Conservation (phyloP, 2,329 filamentous ascomycete species). For the Boeremia lycopersici region DNA sequence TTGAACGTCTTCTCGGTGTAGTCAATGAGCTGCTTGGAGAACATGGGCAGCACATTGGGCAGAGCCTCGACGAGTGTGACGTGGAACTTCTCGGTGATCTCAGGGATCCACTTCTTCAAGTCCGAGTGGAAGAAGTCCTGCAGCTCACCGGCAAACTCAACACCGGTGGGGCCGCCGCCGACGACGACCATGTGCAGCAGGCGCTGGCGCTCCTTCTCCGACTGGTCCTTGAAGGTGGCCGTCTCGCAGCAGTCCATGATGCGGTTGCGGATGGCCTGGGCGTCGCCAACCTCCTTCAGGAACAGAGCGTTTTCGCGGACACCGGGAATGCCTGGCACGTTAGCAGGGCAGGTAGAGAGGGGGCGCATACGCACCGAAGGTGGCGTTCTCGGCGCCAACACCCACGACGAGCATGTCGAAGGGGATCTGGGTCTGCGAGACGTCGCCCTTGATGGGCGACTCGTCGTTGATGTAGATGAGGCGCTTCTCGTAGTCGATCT, state of each 20-base stretch:
- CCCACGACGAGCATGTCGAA: slow-evolving; percentile 99
- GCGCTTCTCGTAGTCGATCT: slow-evolving; percentile 91
- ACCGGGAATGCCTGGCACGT: slow-evolving; percentile 73
- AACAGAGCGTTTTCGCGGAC: slow-evolving; percentile 96
- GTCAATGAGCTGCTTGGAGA: slow-evolving; percentile 98
- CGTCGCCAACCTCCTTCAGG: slow-evolving; percentile 96
- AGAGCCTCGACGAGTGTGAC: slow-evolving; percentile 97
- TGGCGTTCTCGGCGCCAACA: slow-evolving; percentile 97
- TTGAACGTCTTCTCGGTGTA: slow-evolving; percentile 99
- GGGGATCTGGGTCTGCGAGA: slow-evolving; percentile 82
- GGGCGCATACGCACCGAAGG: slow-evolving; percentile 67
- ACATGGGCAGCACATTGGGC: slow-evolving; percentile 94
- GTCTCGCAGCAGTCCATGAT: slow-evolving; percentile 99
- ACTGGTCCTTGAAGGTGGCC: slow-evolving; percentile 96
- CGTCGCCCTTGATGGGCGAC: slow-evolving; percentile 87
- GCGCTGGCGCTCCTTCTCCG: slow-evolving; percentile 84
- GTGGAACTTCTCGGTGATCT: slow-evolving; percentile 93
- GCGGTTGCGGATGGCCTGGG: slow-evolving; percentile 94
- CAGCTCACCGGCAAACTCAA: slow-evolving; percentile 97
- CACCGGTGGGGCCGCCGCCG: slow-evolving; percentile 90
- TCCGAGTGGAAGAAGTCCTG: slow-evolving; percentile 99
- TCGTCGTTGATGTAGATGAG: slow-evolving; percentile 88
- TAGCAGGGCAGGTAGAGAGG: neutral
- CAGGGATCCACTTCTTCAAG: slow-evolving; percentile 96
- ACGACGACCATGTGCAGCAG: slow-evolving; percentile 94